These are phyloP conservation scores for Clitopilus hobsonii DNA, from an alignment of 768 basidiomycete species.

Conservation along the genomic window DNA sequence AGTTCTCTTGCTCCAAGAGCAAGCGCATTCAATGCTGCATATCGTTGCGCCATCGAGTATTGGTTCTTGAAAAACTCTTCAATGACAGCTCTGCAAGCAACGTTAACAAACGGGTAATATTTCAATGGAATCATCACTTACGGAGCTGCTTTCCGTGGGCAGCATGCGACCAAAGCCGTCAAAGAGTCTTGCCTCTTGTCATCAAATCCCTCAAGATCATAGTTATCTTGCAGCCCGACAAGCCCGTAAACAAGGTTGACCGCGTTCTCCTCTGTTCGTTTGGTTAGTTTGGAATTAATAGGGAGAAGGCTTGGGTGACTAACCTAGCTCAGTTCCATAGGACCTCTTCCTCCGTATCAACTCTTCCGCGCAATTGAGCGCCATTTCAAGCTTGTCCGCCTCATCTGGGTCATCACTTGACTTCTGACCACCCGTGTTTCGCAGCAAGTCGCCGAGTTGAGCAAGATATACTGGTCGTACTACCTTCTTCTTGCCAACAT, in stretches of 20 bases:
- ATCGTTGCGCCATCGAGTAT: slow-evolving; percentile 85
- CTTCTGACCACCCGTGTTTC: slow-evolving; percentile 46
- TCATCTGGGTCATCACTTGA: slow-evolving; percentile 56
- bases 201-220: slow-evolving; percentile 76
- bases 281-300: no score
- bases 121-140: slow-evolving; percentile 37
- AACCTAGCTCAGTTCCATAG: slow-evolving; percentile 89
- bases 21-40: slow-evolving; percentile 79
- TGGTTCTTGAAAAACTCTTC: slow-evolving; percentile 95
- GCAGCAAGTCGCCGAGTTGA: slow-evolving; percentile 78
- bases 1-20: slow-evolving; percentile 85
- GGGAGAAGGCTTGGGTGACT: no score
- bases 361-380: slow-evolving; percentile 71
- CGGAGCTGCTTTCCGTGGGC: slow-evolving; percentile 77
- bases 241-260: slow-evolving; percentile 74
- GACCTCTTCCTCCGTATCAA: slow-evolving; percentile 78
- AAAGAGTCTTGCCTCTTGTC: slow-evolving; percentile 70
- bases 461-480: slow-evolving; percentile 85
- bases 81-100: slow-evolving; percentile 57
- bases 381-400: slow-evolving; percentile 78
- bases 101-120: background rate
- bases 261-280: slow-evolving; percentile 87
- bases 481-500: slow-evolving; percentile 63
- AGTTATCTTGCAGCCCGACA: slow-evolving; percentile 76
- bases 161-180: slow-evolving; percentile 75